phyloP scores from a whole-genome alignment of 305 asterid species.

The Withania somnifera region DNA sequence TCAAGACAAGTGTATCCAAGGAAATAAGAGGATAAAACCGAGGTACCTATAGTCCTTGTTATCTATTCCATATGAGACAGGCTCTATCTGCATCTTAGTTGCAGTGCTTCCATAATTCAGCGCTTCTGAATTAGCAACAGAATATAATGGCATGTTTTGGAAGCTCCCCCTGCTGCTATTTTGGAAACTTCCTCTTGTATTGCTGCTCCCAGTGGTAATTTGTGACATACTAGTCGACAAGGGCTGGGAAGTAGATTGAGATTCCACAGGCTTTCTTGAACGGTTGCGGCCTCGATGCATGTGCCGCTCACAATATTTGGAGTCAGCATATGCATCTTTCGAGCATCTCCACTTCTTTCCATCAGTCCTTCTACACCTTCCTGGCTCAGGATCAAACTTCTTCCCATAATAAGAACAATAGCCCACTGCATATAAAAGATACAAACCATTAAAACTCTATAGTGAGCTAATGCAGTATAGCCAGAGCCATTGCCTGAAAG shows the following conservation, averaged over 20 bases:
- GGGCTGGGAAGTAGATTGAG: conserved; percentile 77
- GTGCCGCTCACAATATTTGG: conserved; percentile 99
- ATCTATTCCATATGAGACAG: conserved; percentile 48
- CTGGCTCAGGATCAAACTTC: conserved; percentile 94
- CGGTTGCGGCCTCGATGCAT: conserved; percentile 99
- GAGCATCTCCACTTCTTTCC: conserved; percentile 99
- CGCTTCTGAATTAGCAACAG: conserved; percentile 47
- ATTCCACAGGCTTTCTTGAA: conserved; percentile 99
- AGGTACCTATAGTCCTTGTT: conserved; percentile 72
- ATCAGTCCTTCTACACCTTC: conserved; percentile 97
- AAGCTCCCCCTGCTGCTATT: conserved; percentile 46
- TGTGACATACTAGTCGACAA: conserved; percentile 55
- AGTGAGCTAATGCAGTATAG: not conserved
- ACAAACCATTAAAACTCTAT: not conserved
- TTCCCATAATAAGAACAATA: conserved; percentile 83
- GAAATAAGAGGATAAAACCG: not conserved
- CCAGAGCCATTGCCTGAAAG: not conserved
- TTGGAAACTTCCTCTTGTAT: conserved; percentile 28
- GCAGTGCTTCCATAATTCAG: conserved; percentile 46
- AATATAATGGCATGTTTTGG: conserved; percentile 49
- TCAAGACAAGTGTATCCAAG: too few relatives aligned
- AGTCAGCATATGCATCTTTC: conserved; percentile 93
- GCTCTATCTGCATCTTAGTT: conserved; percentile 74
- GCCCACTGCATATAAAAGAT: conserved; percentile 48
- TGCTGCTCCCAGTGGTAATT: conserved; percentile 45